These are phyloP conservation scores for Arthroderma sp. DNA, from an alignment of 2,329 filamentous ascomycete species.

Conservation along the genomic window DNA sequence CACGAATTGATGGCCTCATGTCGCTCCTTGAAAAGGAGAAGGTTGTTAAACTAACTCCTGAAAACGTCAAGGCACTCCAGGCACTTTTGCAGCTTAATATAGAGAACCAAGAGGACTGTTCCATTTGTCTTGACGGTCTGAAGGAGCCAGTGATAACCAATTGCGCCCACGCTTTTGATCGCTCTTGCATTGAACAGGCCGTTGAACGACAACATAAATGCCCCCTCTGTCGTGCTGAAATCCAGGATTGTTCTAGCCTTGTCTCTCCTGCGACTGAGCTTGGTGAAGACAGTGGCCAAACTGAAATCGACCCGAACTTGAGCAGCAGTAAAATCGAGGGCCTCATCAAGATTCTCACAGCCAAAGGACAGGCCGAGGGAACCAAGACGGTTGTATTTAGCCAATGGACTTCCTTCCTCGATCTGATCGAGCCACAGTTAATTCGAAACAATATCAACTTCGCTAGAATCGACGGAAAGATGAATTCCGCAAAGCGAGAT, in stretches of 20 bases:
- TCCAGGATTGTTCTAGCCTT: conserved; percentile 48
- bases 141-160: conserved; percentile 66
- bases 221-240: conserved; percentile 64
- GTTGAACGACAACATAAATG: conserved; percentile 67
- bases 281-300: conserved; percentile 35
- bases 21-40: conserved; percentile 53
- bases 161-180: conserved; percentile 71
- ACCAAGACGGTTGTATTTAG: conserved; percentile 75
- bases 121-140: conserved; percentile 64
- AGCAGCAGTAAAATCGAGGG: conserved; percentile 75
- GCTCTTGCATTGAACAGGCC: conserved; percentile 57
- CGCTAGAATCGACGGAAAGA: conserved; percentile 66
- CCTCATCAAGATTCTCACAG: conserved; percentile 59
- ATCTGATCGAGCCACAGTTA: conserved; percentile 60
- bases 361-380: conserved; percentile 47
- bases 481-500: conserved; percentile 60
- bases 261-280: conserved; percentile 52
- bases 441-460: conserved; percentile 46
- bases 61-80: conserved; percentile 60
- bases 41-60: conserved; percentile 54
- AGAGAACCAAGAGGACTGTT: conserved; percentile 69
- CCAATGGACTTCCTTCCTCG: conserved; percentile 67
- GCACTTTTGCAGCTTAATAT: conserved; percentile 63
- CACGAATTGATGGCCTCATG: conserved; percentile 60
- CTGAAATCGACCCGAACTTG: conserved; percentile 46